Evolutionary conservation across 2,329 filamentous ascomycete species (phyloP).

Genomic region (Calonectria montana): DNA sequence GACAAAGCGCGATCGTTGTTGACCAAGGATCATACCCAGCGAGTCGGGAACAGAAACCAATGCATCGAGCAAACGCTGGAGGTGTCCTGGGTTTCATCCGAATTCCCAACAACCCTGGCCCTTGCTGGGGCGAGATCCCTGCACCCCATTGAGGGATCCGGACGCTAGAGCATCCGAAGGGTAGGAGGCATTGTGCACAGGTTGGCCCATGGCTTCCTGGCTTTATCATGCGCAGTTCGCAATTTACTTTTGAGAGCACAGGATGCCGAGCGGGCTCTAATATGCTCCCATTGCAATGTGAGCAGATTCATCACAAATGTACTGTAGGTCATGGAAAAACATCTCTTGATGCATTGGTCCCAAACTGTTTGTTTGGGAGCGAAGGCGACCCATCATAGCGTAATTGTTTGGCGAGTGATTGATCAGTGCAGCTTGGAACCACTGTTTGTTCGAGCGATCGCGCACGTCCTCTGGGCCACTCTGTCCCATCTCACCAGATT

Average conservation of each 20-base stretch:
- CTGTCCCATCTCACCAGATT: background rate
- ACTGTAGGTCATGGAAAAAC: background rate
- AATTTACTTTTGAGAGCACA: constrained; percentile 34
- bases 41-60: constrained; percentile 1
- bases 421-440: background rate
- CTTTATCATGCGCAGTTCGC: constrained; percentile 36
- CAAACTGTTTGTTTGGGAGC: background rate
- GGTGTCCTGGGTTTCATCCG: constrained; percentile 16
- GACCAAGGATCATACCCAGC: background rate
- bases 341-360: background rate
- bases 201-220: constrained; percentile 8
- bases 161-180: background rate
- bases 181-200: constrained; percentile 24
- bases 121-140: constrained; percentile 17
- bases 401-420: background rate
- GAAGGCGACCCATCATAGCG: background rate
- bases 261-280: background rate
- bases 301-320: background rate
- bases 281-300: background rate
- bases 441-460: background rate
- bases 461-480: background rate
- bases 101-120: constrained; percentile 19
- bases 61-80: constrained; percentile 10
- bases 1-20: background rate
- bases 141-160: constrained; percentile 15